Evolutionary conservation across 192 early-diverging fungal species (phyloP).

Genomic region (Backusella macrospora): DNA sequence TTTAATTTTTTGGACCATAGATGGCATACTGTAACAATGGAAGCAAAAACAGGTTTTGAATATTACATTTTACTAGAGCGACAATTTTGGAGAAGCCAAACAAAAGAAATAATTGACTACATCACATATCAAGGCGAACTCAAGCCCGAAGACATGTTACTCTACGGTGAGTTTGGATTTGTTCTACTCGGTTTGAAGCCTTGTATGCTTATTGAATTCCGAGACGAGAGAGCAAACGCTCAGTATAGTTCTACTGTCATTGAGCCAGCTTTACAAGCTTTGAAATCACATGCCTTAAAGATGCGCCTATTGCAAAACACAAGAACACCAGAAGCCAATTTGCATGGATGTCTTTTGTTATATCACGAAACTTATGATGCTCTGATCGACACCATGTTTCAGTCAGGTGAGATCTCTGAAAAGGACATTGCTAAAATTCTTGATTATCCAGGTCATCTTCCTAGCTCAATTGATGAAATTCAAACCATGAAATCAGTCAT

Average conservation of each 20-base stretch:
- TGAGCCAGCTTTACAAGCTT: background rate
- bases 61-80: background rate
- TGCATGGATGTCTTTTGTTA: background rate
- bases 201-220: constrained; percentile 19
- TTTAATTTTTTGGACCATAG: background rate
- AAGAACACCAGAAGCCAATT: constrained; percentile 3
- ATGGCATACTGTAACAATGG: background rate
- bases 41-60: background rate
- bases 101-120: background rate
- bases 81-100: background rate
- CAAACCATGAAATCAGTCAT: background rate
- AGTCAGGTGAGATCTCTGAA: background rate
- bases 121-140: constrained; percentile 9
- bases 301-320: background rate
- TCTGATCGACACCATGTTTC: background rate
- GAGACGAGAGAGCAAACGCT: background rate
- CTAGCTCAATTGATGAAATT: background rate
- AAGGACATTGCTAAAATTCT: background rate
- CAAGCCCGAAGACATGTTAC: background rate
- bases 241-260: background rate
- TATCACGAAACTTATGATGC: background rate
- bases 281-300: background rate
- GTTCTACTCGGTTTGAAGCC: constrained; percentile 17
- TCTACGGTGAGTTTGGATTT: constrained; percentile 26
- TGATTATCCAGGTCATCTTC: constrained; percentile 19